Evolutionary conservation across 768 basidiomycete species (phyloP).

Genomic region (Agrocybe pediades): DNA sequence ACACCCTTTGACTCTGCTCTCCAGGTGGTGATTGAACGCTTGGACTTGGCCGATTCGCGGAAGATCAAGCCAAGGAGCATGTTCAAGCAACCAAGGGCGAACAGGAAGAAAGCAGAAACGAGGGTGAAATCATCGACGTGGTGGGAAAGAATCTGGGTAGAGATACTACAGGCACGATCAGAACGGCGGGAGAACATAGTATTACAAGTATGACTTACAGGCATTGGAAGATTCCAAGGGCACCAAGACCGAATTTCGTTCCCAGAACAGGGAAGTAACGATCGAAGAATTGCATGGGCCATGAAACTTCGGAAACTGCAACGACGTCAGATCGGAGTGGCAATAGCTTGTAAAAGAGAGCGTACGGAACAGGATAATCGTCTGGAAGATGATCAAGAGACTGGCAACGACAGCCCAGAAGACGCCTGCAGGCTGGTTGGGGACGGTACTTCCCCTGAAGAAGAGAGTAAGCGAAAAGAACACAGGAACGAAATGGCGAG

Average conservation of each 20-base stretch:
- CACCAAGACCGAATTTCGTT: constrained; percentile 79
- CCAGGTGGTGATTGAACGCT: constrained; percentile 71
- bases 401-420: constrained; percentile 91
- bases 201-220: constrained; percentile 52
- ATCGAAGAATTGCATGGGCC: constrained; percentile 80
- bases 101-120: constrained; percentile 85
- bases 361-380: constrained; percentile 69
- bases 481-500: background rate
- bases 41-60: constrained; percentile 64
- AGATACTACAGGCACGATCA: constrained; percentile 42
- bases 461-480: background rate
- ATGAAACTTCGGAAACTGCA: constrained; percentile 72
- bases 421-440: constrained; percentile 88
- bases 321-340: background rate
- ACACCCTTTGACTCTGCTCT: constrained; percentile 56
- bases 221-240: constrained; percentile 86
- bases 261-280: constrained; percentile 94
- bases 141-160: constrained; percentile 73
- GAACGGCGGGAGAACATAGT: background rate
- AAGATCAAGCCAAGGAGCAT: constrained; percentile 81
- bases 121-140: constrained; percentile 83
- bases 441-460: constrained; percentile 76
- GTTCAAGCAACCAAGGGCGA: constrained; percentile 82
- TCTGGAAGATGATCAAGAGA: constrained; percentile 83
- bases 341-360: constrained; percentile 13